Conservation (phyloP, 2,329 filamentous ascomycete species). For the Diaporthe sp. region DNA sequence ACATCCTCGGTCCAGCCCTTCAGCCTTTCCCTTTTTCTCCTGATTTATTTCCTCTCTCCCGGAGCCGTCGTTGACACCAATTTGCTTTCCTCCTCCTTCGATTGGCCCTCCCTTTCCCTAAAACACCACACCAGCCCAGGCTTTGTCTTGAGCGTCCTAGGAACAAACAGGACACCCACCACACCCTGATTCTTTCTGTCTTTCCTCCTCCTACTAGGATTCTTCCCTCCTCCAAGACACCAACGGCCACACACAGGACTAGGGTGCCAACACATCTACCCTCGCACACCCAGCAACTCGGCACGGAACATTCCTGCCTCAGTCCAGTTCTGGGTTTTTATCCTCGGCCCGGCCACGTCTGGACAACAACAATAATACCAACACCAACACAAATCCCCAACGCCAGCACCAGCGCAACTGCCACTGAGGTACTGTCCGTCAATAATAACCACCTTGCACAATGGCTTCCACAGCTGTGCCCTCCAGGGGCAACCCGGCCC, state of each 20-base stretch:
- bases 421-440: neutral
- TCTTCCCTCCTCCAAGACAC: neutral
- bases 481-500: constrained; percentile 57
- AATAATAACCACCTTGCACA: constrained; percentile 16
- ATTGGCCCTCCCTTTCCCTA: constrained; percentile 14
- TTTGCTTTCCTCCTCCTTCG: constrained; percentile 3
- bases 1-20: constrained; percentile 25
- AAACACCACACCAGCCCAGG: constrained; percentile 13
- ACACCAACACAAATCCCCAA: neutral
- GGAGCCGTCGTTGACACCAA: constrained; percentile 11
- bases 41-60: constrained; percentile 18
- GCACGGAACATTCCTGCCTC: constrained; percentile 20
- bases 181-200: neutral
- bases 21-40: constrained; percentile 4
- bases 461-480: constrained; percentile 63
- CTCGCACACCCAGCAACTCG: neutral
- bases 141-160: constrained; percentile 18
- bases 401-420: neutral
- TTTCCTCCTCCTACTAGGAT: neutral
- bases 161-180: neutral
- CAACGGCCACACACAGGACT: neutral
- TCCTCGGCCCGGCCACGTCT: constrained; percentile 1
- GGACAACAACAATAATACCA: neutral
- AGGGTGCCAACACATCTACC: neutral
- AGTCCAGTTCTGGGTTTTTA: neutral